These are phyloP conservation scores for Haplosporangium gracile DNA, from an alignment of 192 early-diverging fungal genomes.

Conservation along the genomic window DNA sequence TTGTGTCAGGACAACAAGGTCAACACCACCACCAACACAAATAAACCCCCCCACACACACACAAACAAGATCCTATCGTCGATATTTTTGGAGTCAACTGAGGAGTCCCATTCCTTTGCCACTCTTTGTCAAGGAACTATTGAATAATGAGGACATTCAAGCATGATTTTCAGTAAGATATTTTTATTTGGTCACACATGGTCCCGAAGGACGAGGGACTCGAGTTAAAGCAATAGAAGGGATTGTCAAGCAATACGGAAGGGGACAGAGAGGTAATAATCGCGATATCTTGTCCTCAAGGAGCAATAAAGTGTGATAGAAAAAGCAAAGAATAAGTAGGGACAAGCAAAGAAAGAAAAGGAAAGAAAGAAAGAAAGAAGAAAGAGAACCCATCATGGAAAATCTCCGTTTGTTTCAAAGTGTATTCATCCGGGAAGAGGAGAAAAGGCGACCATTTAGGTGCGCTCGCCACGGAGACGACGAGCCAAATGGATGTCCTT, in stretches of 20 bases:
- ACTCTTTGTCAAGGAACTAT: neutral
- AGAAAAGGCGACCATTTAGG: slow-evolving; percentile 60
- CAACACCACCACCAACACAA: neutral
- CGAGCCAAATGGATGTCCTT: slow-evolving; percentile 99
- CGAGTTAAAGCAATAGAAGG: neutral
- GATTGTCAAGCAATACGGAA: neutral
- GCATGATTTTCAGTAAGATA: neutral
- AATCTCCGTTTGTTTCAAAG: slow-evolving; percentile 97
- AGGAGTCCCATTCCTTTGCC: neutral
- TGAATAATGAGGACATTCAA: neutral
- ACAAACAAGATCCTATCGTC: neutral
- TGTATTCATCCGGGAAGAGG: slow-evolving; percentile 55
- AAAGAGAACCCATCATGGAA: neutral
- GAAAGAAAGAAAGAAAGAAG: neutral
- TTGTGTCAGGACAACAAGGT: neutral
- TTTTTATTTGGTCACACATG: neutral
- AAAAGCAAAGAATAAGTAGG: too few relatives aligned
- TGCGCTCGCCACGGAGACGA: slow-evolving; percentile 93
- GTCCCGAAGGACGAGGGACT: neutral
- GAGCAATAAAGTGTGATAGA: too few relatives aligned
- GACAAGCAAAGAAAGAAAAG: neutral
- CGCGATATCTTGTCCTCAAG: neutral
- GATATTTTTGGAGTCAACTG: neutral
- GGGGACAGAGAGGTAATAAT: neutral
- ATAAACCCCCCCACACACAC: neutral